Evolutionary conservation across 345 rosid genomes (phyloP).

Genomic region (Eucalyptus paniculata): DNA sequence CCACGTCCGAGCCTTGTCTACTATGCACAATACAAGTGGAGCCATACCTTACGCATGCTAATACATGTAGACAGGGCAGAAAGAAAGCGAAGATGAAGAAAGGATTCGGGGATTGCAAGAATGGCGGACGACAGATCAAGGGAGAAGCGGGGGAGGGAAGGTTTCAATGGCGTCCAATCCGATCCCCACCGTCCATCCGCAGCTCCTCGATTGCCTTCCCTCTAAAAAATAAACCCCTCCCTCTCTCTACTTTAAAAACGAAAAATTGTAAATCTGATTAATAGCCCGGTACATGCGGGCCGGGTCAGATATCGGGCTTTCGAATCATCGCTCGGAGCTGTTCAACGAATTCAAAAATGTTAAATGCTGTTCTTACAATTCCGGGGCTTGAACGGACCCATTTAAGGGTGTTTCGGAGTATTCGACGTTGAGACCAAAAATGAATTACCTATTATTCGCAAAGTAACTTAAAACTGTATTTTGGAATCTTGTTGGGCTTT

Average conservation of each 20-base stretch:
- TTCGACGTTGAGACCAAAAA: background rate
- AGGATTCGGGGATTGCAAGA: too few relatives aligned
- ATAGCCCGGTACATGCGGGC: background rate
- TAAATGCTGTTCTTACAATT: background rate
- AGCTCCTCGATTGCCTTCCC: too few relatives aligned
- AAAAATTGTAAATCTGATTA: background rate
- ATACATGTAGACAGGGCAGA: too few relatives aligned
- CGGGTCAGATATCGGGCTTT: background rate
- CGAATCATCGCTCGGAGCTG: background rate
- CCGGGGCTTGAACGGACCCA: background rate
- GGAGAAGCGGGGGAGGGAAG: background rate
- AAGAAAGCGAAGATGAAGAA: too few relatives aligned
- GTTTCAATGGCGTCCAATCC: background rate
- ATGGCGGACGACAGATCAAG: background rate
- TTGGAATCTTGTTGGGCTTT: background rate
- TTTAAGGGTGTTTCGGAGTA: background rate
- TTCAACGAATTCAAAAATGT: background rate
- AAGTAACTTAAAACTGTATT: background rate
- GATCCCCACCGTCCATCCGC: too few relatives aligned
- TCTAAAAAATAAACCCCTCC: too few relatives aligned
- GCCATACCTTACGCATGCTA: too few relatives aligned
- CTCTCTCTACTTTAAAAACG: too few relatives aligned
- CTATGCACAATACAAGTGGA: too few relatives aligned
- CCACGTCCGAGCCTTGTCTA: background rate
- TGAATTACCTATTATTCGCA: background rate